Evolutionary conservation across 352 stramenopile species (phyloP).

Genomic region (Phytophthora vignae): DNA sequence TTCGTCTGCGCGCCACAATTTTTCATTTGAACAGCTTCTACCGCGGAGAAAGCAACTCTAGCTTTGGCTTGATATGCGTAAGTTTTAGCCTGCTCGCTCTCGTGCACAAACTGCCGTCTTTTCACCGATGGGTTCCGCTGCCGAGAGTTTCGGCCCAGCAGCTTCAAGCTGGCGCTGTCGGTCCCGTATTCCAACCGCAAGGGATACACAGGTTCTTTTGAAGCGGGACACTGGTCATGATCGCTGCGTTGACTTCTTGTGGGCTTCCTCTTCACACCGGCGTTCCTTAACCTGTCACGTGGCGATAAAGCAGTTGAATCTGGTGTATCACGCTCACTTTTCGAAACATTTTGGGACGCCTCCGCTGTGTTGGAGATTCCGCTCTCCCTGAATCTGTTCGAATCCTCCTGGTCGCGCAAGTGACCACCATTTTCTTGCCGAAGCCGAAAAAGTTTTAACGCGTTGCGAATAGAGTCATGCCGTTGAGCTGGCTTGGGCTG

Average conservation of each 20-base stretch:
- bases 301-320: not conserved
- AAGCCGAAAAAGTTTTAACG: slow-evolving; percentile 62
- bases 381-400: not conserved
- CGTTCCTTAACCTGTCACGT: not conserved
- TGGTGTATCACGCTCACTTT: not conserved
- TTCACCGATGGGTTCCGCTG: slow-evolving; percentile 29
- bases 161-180: slow-evolving; percentile 29
- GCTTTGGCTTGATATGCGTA: not conserved
- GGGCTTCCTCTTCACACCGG: not conserved
- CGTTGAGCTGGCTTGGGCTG: slow-evolving; percentile 5
- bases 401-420: not conserved
- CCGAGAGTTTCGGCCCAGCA: slow-evolving; percentile 24
- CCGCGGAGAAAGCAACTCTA: not conserved
- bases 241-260: slow-evolving; percentile 7
- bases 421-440: slow-evolving; percentile 38
- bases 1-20: slow-evolving; percentile 31
- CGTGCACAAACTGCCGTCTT: slow-evolving; percentile 27
- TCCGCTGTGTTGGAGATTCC: not conserved
- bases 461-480: slow-evolving; percentile 55
- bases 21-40: slow-evolving; percentile 19
- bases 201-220: slow-evolving; percentile 26
- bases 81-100: not conserved
- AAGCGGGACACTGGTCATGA: not conserved
- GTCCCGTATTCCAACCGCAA: slow-evolving; percentile 31
- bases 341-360: not conserved